Conservation (phyloP, 345 rosid genomes). For the Cardamine occulta region DNA sequence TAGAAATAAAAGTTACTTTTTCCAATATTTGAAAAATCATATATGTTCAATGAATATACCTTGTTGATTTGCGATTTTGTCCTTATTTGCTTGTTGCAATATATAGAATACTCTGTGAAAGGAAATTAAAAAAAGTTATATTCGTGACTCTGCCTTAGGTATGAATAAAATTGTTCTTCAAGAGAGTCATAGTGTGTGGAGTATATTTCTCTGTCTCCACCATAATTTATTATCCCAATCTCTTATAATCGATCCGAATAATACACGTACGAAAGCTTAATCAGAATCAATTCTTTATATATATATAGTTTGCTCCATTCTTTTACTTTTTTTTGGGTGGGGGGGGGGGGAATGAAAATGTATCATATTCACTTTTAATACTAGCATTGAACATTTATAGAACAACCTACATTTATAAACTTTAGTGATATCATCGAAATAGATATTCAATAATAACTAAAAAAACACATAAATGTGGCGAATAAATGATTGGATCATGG, state of each 20-base stretch:
- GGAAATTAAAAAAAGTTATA: constrained; percentile 11
- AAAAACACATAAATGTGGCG: background rate
- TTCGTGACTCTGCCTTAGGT: constrained; percentile 35
- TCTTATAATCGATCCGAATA: constrained; percentile 30
- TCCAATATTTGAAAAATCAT: constrained; percentile 12
- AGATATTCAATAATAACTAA: background rate
- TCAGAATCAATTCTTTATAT: constrained; percentile 33
- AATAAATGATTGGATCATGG: background rate
- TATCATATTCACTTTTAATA: background rate
- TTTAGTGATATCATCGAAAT: background rate
- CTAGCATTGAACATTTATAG: background rate
- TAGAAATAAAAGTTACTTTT: background rate
- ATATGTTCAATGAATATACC: constrained; percentile 25
- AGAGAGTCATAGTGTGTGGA: constrained; percentile 5
- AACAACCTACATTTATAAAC: background rate
- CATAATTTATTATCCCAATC: background rate
- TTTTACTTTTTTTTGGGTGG: background rate
- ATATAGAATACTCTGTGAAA: background rate
- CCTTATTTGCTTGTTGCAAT: constrained; percentile 34
- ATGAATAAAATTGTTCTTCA: constrained; percentile 29
- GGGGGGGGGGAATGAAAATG: background rate
- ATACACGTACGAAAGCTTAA: constrained; percentile 36
- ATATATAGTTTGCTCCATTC: constrained; percentile 25
- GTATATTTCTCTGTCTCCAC: constrained; percentile 26
- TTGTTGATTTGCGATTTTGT: constrained; percentile 30